A percentile compares a stretch with the other conserved stretches of the same genome.
These are phyloP conservation scores for Neurospora terricola DNA, from an alignment of 495 filamentous ascomycete species.

Conservation along the genomic window DNA sequence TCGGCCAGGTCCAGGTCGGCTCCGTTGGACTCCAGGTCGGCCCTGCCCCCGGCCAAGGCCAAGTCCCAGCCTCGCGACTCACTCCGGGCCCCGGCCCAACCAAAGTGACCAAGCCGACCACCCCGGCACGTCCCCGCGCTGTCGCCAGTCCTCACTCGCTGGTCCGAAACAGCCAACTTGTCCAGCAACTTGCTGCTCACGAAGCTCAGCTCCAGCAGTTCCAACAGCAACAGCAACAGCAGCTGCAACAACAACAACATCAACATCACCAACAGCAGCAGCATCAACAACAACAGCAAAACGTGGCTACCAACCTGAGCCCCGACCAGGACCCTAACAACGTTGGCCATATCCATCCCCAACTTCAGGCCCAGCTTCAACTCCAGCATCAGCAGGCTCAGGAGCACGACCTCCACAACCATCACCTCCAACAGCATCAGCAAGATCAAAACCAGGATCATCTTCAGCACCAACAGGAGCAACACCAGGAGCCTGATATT, in stretches of 20 bases:
- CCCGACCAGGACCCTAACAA: not conserved
- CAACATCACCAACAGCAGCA: not conserved
- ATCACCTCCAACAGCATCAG: not conserved
- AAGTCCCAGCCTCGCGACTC: slow-evolving; percentile 17
- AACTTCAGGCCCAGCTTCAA: slow-evolving; percentile 1
- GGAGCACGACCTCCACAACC: slow-evolving; percentile 16
- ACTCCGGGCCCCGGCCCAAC: slow-evolving; percentile 28
- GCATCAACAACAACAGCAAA: not conserved
- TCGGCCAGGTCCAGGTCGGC: not conserved
- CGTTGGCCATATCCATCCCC: slow-evolving; percentile 9
- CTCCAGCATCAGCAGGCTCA: slow-evolving; percentile 21
- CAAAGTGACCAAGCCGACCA: slow-evolving; percentile 33
- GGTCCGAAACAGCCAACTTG: slow-evolving; percentile 5
- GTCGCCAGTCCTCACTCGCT: slow-evolving; percentile 9
- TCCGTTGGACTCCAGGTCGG: not conserved
- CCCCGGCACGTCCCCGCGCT: slow-evolving; percentile 20
- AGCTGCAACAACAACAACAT: not conserved
- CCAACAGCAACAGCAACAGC: not conserved
- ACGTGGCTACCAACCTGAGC: slow-evolving; percentile 5
- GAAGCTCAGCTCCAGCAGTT: slow-evolving; percentile 1
- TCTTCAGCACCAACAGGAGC: not conserved
- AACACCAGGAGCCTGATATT: slow-evolving; percentile 24
- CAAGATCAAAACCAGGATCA: not conserved
- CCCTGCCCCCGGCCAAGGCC: not conserved
- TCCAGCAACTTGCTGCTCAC: slow-evolving; percentile 3